Evolutionary conservation across 768 basidiomycete species (phyloP).

Genomic region (Phylloporus arenicola): DNA sequence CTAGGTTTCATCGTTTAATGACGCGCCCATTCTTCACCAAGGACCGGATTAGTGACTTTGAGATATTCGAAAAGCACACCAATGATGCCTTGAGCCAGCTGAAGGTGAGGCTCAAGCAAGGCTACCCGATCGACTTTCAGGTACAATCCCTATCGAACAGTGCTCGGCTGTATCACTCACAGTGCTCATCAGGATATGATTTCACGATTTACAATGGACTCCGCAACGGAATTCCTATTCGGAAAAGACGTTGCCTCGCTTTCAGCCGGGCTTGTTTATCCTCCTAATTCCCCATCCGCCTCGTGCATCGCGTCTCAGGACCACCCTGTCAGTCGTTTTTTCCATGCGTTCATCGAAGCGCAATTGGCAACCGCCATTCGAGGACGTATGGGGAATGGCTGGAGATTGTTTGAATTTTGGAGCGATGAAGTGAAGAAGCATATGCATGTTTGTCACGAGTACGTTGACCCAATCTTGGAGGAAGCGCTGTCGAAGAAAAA

Average conservation of each 20-base stretch:
- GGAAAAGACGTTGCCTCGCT: constrained; percentile 44
- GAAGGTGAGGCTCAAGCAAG: constrained; percentile 38
- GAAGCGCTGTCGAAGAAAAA: constrained; percentile 39
- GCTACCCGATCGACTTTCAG: constrained; percentile 53
- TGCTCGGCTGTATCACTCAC: not conserved
- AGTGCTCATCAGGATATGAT: constrained; percentile 39
- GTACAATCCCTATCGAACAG: constrained; percentile 21
- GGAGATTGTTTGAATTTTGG: constrained; percentile 39
- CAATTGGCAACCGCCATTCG: constrained; percentile 40
- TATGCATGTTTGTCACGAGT: constrained; percentile 44
- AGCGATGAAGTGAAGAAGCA: constrained; percentile 40
- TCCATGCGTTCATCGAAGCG: constrained; percentile 44
- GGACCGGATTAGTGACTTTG: constrained; percentile 50
- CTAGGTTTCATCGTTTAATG: constrained; percentile 54
- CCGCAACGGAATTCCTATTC: constrained; percentile 55
- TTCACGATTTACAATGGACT: constrained; percentile 54
- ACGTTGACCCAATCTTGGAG: constrained; percentile 48
- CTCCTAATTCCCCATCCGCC: constrained; percentile 17
- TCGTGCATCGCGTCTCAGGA: not conserved
- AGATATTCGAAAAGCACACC: constrained; percentile 50
- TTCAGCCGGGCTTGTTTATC: constrained; percentile 45
- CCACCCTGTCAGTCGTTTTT: constrained; percentile 17
- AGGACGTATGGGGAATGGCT: constrained; percentile 30
- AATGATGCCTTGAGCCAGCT: constrained; percentile 42
- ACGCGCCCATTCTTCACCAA: constrained; percentile 57